phyloP scores from a whole-genome alignment of 2,329 filamentous ascomycete species.

The Diplodia intermedia region DNA sequence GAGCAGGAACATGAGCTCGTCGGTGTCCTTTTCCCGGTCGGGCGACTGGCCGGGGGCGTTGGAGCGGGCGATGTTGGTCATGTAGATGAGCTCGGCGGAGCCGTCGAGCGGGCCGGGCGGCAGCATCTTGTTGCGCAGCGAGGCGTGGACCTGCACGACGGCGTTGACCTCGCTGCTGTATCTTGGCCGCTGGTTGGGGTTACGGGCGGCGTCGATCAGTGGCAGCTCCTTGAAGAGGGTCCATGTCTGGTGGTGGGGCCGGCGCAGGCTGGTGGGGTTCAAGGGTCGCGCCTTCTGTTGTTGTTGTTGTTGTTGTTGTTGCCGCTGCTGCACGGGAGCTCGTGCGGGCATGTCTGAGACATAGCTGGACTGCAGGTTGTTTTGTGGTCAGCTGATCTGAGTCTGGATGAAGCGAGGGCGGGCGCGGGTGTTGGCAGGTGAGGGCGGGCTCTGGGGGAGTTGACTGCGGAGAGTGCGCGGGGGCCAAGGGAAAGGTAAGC shows the following conservation, averaged over 20 bases:
- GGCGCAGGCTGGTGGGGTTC: neutral
- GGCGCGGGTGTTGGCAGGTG: neutral
- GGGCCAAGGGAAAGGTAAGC: constrained; percentile 5
- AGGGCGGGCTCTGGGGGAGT: neutral
- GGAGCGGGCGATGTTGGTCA: constrained; percentile 19
- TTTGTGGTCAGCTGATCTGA: constrained; percentile 6
- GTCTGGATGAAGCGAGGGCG: neutral
- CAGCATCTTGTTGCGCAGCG: constrained; percentile 17
- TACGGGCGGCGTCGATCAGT: neutral
- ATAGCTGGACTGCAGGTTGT: constrained; percentile 18
- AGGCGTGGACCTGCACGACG: constrained; percentile 27
- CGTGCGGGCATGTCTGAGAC: constrained; percentile 13
- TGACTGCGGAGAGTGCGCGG: neutral
- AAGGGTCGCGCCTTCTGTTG: neutral
- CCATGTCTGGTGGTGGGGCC: neutral
- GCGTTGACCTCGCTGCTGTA: constrained; percentile 6
- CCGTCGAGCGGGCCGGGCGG: constrained; percentile 13
- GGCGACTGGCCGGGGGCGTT: neutral
- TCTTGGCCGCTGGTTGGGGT: neutral
- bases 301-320: neutral
- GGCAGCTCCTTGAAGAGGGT: constrained; percentile 15
- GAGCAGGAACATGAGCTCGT: constrained; percentile 24
- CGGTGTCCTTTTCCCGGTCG: neutral
- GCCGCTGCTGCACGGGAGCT: neutral
- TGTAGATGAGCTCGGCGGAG: constrained; percentile 17